These are phyloP conservation scores for Kickxella alabastrina DNA, from an alignment of 192 early-diverging fungal species.

Conservation along the genomic window DNA sequence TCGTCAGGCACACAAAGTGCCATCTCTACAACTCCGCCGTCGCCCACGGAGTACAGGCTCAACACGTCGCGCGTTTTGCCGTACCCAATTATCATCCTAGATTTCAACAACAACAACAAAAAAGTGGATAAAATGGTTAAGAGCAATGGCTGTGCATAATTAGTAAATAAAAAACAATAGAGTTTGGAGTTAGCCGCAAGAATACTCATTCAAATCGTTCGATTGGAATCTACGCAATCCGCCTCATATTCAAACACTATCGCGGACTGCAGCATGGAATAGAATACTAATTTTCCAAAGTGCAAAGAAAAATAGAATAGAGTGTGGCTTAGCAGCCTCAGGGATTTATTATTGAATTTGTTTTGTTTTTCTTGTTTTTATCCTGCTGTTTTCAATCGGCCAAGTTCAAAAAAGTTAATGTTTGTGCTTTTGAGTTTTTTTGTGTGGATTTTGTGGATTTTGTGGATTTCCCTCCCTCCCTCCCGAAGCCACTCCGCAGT, in stretches of 20 bases:
- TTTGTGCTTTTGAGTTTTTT: not conserved
- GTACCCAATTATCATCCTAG: slow-evolving; percentile 49
- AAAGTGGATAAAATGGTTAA: not conserved
- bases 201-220: no score
- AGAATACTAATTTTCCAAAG: no score
- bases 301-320: not conserved
- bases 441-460: no score
- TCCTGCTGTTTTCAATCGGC: not conserved
- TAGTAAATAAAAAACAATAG: no score
- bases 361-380: not conserved
- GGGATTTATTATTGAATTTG: no score
- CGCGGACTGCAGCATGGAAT: no score
- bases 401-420: not conserved
- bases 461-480: no score
- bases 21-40: slow-evolving; percentile 36
- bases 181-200: no score
- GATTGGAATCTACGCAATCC: no score
- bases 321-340: not conserved
- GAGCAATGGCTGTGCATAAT: no score
- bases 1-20: slow-evolving; percentile 34
- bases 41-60: slow-evolving; percentile 32
- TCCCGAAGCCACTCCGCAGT: no score
- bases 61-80: slow-evolving; percentile 37
- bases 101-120: not conserved
- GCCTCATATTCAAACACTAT: not conserved